Evolutionary conservation across 345 rosid genomes (phyloP), one percentile per base, ranked within the genome.

Genomic region (Angophora floribunda): DNA sequence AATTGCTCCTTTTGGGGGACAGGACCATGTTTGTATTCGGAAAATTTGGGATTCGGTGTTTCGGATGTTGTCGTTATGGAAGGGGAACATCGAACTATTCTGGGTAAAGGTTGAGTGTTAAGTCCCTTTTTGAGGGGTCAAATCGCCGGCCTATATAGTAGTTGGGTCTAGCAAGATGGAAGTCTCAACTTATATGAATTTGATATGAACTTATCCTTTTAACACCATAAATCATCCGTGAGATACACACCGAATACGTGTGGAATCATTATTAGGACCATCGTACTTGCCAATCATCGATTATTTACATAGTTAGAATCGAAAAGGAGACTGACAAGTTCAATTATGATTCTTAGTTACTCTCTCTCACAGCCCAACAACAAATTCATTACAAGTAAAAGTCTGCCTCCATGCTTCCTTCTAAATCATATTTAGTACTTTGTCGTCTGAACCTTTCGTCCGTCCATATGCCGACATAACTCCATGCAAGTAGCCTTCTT

Each of bases 231-330:
- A 70, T 11, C 82, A 36, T 26, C 13, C 24, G 7, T 36, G 26
- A 67, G 24, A 36, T 5, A 5, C 47, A 17, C 26, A 32, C 13
- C 24, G 4, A 8, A 36, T 36, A 36, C 7, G 13, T 19, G 49
- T 26, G 24, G 5, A 70, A 75, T 9, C 47, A 5, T 36, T 26
- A 19, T 5, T 1, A 22, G 47, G 47, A 75, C 13, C 22, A 36
- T 0, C 63, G 24, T 57, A 9, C 63, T 57, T 3, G n/a, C 28
- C n/a, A 6, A 57, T 4, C 6, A 4, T 36, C 1, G 1, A 17
- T 75, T 19, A 41, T 36, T 17, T 4, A 36, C 82, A 5, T 36
- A 11, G 26, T 47, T 36, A 75, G 26, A 36, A 4, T 36, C 36
- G 82, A 36, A 9, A 75, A 19, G 79, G 44, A 36, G 47, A 70